A percentile compares a stretch with the other conserved stretches of the same genome.
phyloP scores from a whole-genome alignment of 768 basidiomycete species.

The Amyloporia xantha region DNA sequence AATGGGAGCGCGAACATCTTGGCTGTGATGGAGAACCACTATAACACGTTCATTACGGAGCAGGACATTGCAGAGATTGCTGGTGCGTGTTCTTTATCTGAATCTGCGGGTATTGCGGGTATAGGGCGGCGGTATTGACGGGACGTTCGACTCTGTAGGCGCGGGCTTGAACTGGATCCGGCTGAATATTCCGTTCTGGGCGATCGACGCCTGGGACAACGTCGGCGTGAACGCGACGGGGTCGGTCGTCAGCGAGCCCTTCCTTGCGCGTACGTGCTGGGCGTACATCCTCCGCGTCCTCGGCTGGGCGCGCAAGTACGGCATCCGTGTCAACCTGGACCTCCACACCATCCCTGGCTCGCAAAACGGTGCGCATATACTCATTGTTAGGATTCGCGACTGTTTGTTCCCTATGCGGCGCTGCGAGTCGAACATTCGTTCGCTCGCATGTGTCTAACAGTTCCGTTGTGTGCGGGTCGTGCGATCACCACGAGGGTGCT shows the following conservation, averaged over 20 bases:
- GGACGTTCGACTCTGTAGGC: constrained; percentile 20
- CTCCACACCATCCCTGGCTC: constrained; percentile 75
- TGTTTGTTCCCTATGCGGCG: too few relatives aligned
- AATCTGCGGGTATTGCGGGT: background rate
- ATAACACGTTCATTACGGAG: constrained; percentile 66
- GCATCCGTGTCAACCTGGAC: constrained; percentile 77
- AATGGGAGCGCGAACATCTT: constrained; percentile 34
- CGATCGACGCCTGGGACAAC: constrained; percentile 63
- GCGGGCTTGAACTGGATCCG: constrained; percentile 84
- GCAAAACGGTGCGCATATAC: constrained; percentile 54
- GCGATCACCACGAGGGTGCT: background rate
- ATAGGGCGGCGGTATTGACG: background rate
- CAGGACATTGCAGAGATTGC: constrained; percentile 24
- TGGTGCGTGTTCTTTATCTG: background rate
- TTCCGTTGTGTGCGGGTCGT: background rate
- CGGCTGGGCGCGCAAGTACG: constrained; percentile 85
- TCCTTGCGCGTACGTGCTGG: constrained; percentile 69
- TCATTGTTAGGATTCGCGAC: too few relatives aligned
- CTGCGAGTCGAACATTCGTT: too few relatives aligned
- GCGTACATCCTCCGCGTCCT: constrained; percentile 73
- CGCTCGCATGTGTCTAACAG: too few relatives aligned
- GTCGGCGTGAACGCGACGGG: constrained; percentile 18
- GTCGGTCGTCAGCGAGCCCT: constrained; percentile 50
- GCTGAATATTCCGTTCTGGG: constrained; percentile 81
- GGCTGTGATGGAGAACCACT: constrained; percentile 50